Base-by-base conservation (phyloP, 257 asterid genomes). In the Eustoma russellianum region DNA sequence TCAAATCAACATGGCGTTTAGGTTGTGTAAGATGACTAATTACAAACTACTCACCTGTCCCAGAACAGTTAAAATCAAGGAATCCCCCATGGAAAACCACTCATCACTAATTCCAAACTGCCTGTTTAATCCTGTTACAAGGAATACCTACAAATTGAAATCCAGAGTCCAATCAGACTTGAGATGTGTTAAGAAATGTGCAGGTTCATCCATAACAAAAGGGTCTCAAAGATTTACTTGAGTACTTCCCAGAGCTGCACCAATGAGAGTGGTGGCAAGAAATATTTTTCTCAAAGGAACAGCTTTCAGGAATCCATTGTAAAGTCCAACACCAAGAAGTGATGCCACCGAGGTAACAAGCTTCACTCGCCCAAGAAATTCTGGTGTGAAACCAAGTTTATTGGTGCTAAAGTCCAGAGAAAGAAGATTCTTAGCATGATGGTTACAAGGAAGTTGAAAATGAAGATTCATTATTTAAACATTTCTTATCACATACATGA, bases 11-110 rank as follows among this genome's bases (percentile, higher is more conserved):
- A 24, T 24, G 30, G 2, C 3, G 30, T 24, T 24, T 24, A 24
- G 30, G 30, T 24, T 24, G 30, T 24, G 30, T 24, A 24, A 4
- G 3, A 24, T 24, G 30, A 38, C 3, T 38, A 2, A 11, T 13
- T 12, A 8, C 0, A 61, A 28, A 51, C 55, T 46, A 35, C 7
- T 9, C 74, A 91, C 98, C 90, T 92, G 95, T 53, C 91, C 78
- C 33, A 92, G 97, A 74, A 92, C 98, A 41, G 98, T 88, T 62
- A 92, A 62, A 48, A 88, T 72, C 79, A 92, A 72, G 15, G 98
- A 92, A 80, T 92, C 98, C 5, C 98, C 97, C 49, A 88, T 77
- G 1, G 98, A 83, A 16, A 92, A 92, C 98, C 98, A 92, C 83
- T 92, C 93, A 17, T 92, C 97, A 56, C 87, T 85, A 53, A 92